phyloP scores from a whole-genome alignment of 164 flowering plant species.

The Cinnamomum chago region DNA sequence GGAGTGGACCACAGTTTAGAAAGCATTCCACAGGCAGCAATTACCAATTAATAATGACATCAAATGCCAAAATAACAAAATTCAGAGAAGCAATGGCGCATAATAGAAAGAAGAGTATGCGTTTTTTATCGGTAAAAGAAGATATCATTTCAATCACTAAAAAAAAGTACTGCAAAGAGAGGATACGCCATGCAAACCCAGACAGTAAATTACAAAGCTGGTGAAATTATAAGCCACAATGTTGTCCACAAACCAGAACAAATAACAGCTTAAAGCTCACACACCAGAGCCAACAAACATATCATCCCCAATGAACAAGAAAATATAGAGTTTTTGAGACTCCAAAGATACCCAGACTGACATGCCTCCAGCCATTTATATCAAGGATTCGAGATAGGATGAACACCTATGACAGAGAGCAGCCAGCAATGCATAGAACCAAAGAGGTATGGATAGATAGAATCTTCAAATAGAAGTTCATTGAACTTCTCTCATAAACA shows the following conservation, averaged over 20 bases:
- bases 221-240: conserved; percentile 21
- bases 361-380: conserved; percentile 17
- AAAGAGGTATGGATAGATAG: conserved; percentile 13
- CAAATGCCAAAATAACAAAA: too few species aligned
- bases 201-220: conserved; percentile 17
- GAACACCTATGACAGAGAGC: conserved; percentile 20
- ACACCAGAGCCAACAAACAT: conserved; percentile 24
- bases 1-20: not conserved
- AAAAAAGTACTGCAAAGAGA: not conserved
- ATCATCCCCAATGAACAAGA: conserved; percentile 22
- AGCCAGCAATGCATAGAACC: conserved; percentile 10
- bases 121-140: too few species aligned
- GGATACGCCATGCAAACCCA: conserved; percentile 11
- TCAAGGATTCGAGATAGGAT: not conserved
- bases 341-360: conserved; percentile 21
- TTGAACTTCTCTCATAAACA: conserved; percentile 11
- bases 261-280: conserved; percentile 28
- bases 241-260: conserved; percentile 24
- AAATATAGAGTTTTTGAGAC: conserved; percentile 25
- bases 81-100: too few species aligned
- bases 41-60: not conserved
- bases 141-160: not conserved
- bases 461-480: conserved; percentile 15
- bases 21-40: not conserved
- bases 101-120: too few species aligned